Percentiles rank a stretch among this genome's conserved stretches.
phyloP scores from a whole-genome alignment of 2,329 filamentous ascomycete species.

The Beauveria brongniartii region DNA sequence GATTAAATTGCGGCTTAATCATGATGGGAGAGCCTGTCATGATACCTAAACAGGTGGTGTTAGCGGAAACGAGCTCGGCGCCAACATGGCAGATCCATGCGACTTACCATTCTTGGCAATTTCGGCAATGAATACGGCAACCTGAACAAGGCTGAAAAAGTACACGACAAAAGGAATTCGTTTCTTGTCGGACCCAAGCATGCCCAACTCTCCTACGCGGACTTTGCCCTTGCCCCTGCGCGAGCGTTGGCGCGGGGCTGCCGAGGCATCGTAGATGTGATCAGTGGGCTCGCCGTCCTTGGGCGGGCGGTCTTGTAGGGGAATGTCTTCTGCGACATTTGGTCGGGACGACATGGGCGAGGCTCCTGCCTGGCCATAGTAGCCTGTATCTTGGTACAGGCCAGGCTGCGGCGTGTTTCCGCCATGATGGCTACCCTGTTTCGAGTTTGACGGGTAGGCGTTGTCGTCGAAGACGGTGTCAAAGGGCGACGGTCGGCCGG shows the following conservation, averaged over 20 bases:
- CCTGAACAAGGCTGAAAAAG: constrained; percentile 65
- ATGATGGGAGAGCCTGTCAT: constrained; percentile 71
- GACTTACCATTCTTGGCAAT: constrained; percentile 71
- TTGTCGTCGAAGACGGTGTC: constrained; percentile 61
- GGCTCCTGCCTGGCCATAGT: constrained; percentile 40
- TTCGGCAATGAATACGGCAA: constrained; percentile 83
- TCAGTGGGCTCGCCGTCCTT: constrained; percentile 41
- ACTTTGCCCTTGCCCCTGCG: constrained; percentile 38
- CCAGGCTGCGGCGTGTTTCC: constrained; percentile 29
- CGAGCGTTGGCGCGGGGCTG: constrained; percentile 15
- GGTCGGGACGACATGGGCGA: constrained; percentile 25
- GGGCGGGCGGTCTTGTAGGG: constrained; percentile 40
- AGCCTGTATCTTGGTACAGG: constrained; percentile 47
- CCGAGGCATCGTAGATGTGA: constrained; percentile 52
- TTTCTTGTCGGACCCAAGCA: constrained; percentile 48
- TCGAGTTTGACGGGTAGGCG: constrained; percentile 50
- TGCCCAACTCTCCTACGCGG: constrained; percentile 50
- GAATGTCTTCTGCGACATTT: constrained; percentile 45
- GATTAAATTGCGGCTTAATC: constrained; percentile 82
- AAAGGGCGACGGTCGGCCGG: constrained; percentile 43
- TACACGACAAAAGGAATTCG: constrained; percentile 76
- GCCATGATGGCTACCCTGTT: constrained; percentile 25
- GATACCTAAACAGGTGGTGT: constrained; percentile 40
- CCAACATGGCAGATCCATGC: background rate
- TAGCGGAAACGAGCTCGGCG: background rate